Conservation (phyloP, 768 basidiomycete genomes). For the Pleurotus giganteus region DNA sequence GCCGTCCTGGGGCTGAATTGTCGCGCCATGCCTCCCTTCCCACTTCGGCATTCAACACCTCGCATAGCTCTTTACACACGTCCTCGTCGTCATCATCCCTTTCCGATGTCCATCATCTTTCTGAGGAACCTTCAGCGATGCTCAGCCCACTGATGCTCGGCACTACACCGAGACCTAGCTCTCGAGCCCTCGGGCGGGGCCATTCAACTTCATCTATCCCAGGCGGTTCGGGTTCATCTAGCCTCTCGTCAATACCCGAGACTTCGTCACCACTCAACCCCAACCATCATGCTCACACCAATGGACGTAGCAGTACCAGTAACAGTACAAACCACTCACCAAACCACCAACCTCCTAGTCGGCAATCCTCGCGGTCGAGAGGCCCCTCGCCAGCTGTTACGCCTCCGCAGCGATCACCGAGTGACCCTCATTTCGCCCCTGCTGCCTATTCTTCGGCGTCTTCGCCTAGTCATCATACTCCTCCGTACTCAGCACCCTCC, state of each 20-base stretch:
- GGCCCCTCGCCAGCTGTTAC: conserved; percentile 8
- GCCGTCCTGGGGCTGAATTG: conserved; percentile 15
- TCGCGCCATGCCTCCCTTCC: conserved; percentile 36
- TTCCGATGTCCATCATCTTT: conserved; percentile 27
- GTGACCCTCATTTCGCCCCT: conserved; percentile 11
- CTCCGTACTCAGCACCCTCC: conserved; percentile 18
- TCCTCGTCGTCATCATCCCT: conserved; percentile 16
- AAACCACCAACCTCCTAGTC: not conserved
- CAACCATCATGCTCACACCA: conserved; percentile 9
- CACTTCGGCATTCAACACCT: conserved; percentile 16
- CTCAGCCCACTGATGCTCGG: conserved; percentile 44
- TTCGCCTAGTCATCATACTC: conserved; percentile 5
- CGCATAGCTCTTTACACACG: not conserved
- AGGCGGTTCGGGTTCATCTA: conserved; percentile 17
- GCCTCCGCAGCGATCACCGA: conserved; percentile 10
- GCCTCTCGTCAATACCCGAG: conserved; percentile 37
- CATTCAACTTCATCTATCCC: conserved; percentile 27
- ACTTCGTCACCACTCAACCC: conserved; percentile 4
- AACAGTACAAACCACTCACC: conserved; percentile 11
- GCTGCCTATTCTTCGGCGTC: not conserved
- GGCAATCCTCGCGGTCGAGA: conserved; percentile 3
- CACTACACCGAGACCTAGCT: conserved; percentile 28
- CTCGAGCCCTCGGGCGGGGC: conserved; percentile 25
- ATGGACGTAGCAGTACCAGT: conserved; percentile 6
- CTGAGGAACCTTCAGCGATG: conserved; percentile 44